Percentiles rank a stretch among this genome's conserved stretches.
Conservation (phyloP, 2,329 filamentous ascomycete genomes). For the Aspergillus fijiensis region DNA sequence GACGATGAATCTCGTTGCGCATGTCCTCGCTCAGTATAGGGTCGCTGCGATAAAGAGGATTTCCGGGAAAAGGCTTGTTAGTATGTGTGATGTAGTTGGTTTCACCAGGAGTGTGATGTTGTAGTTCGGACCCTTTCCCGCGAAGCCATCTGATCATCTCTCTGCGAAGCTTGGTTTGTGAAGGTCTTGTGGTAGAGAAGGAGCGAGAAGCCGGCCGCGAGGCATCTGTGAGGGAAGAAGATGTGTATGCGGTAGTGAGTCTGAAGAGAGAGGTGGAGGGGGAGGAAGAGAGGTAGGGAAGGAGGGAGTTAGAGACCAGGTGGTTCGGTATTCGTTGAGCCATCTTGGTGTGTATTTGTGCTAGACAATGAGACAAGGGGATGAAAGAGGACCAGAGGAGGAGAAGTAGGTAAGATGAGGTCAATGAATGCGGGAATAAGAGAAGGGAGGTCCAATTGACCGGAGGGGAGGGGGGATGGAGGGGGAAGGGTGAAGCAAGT, state of each 20-base stretch:
- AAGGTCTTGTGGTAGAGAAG: constrained; percentile 34
- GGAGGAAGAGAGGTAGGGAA: constrained; percentile 34
- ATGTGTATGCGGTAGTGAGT: constrained; percentile 7
- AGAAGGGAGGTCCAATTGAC: constrained; percentile 20
- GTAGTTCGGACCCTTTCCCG: constrained; percentile 31
- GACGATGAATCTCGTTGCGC: constrained; percentile 70
- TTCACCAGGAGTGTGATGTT: constrained; percentile 32
- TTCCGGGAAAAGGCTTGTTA: constrained; percentile 63
- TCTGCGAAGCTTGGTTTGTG: constrained; percentile 52
- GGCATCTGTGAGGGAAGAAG: constrained; percentile 8
- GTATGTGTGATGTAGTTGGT: constrained; percentile 30
- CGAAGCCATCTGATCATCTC: constrained; percentile 62
- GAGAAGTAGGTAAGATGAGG: neutral
- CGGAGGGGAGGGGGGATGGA: neutral
- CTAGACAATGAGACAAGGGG: neutral
- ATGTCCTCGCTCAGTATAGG: constrained; percentile 71
- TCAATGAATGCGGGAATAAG: neutral
- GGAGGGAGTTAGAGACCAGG: constrained; percentile 35
- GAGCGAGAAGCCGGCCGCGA: constrained; percentile 27
- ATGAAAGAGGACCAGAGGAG: constrained; percentile 9
- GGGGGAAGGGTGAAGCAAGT: constrained; percentile 14
- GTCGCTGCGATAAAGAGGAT: constrained; percentile 68
- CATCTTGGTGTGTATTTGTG: constrained; percentile 26
- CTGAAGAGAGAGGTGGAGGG: constrained; percentile 12
- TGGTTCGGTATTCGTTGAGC: constrained; percentile 42